Base-by-base conservation (phyloP, 2,329 filamentous ascomycete species). In the Talaromyces sp. region DNA sequence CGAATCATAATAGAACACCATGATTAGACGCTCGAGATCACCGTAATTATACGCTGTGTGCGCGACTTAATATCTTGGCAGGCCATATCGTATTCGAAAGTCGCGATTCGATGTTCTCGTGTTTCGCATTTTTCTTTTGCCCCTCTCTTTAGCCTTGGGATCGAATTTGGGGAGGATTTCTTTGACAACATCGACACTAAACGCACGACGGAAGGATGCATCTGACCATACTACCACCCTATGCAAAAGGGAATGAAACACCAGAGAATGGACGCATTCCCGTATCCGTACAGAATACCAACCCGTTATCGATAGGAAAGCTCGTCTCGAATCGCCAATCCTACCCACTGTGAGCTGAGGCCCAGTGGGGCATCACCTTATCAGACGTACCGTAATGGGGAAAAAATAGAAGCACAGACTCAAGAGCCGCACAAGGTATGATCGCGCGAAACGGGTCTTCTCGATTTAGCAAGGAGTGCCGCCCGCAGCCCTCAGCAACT, bases 381-480 rank as follows among this genome's bases (percentile, higher is more conserved):
- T 52, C 48, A 52, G 48, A 26, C 48, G 48, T 8, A 52, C 27
- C 48, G 14, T 46, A 12, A n/a, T 52, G 48, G 48, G 17, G 12
- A 29, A 52, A 29, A 52, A 52, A 52, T 52, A 52, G 48, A 52
- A 52, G 48, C 48, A 52, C 48, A 52, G 48, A 52, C 29, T 26
- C 48, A 52, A 52, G 48, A 52, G 48, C 48, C 48, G 48, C 48
- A 52, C 48, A 52, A 54, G 57, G 57, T 59, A 59, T 59, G 57
- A 59, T 59, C 57, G 57, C 57, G 57, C 52, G 38, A 55, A 55
- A 43, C 10, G 53, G 53, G 21, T 31, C 53, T 24, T 38, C 29
- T 24, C 53, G 53, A 55, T 55, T 19, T 55, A 17, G 53, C 53
- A 35, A 35, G 19, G 53, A 55, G 35, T 17, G 26, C 21, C 52